Conservation (phyloP, 1,139 yeast species). For the Lodderomyces margitis region DNA sequence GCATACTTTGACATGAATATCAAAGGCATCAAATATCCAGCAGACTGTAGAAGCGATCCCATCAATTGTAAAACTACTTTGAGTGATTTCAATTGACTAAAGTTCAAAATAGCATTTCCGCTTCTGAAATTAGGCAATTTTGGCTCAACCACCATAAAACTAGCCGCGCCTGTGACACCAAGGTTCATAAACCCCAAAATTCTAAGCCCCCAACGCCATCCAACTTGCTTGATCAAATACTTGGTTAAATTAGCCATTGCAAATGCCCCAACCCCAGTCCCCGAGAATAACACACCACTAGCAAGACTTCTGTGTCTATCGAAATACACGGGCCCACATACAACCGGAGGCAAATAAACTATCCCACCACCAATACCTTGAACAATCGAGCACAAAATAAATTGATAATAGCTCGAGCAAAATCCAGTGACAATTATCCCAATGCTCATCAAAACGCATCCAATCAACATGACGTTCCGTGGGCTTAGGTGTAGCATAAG, state of each 20-base stretch:
- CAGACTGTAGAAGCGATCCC: not conserved
- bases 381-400: not conserved
- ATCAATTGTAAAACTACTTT: not conserved
- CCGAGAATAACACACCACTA: not conserved
- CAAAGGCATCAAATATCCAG: not conserved
- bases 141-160: conserved; percentile 1
- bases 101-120: not conserved
- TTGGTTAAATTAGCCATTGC: not conserved
- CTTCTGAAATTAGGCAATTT: not conserved
- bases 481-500: not conserved
- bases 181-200: conserved; percentile 1
- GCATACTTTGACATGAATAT: conserved; percentile 1
- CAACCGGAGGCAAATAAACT: not conserved
- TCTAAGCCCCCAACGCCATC: not conserved
- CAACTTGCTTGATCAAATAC: not conserved
- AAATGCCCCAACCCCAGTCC: not conserved
- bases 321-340: not conserved
- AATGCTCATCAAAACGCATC: conserved; percentile 1
- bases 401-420: not conserved
- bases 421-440: not conserved
- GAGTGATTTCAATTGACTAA: not conserved
- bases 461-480: not conserved
- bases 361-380: not conserved
- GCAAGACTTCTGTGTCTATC: not conserved
- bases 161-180: not conserved